phyloP scores from a whole-genome alignment of 108 stramenopile genomes.

The Phaeodactylum tricornutum region DNA sequence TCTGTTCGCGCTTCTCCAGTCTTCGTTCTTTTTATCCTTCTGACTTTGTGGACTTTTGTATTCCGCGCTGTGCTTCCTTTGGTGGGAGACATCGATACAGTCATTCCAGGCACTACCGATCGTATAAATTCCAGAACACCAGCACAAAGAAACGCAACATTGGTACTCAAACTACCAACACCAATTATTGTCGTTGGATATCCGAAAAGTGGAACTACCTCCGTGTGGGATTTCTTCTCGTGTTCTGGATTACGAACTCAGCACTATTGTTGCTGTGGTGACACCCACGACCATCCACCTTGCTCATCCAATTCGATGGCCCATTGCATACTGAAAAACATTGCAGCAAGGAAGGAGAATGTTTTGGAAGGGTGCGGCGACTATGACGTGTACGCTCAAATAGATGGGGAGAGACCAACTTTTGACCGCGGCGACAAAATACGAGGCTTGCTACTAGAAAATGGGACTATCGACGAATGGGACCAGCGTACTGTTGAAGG shows the following conservation, averaged over 20 bases:
- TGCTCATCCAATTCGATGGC: not conserved
- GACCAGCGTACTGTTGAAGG: no score
- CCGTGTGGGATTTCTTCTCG: constrained; percentile 16
- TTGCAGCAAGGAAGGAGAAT: not conserved
- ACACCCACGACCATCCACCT: constrained; percentile 11
- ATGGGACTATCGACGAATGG: not conserved
- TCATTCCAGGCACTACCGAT: no score
- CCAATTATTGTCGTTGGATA: constrained; percentile 20
- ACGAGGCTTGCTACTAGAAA: not conserved
- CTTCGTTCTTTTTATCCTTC: no score
- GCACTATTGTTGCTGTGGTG: constrained; percentile 23
- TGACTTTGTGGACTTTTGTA: no score
- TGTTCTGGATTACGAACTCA: constrained; percentile 13
- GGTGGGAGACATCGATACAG: no score
- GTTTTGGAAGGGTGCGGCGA: constrained; percentile 5
- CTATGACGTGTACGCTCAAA: constrained; percentile 15
- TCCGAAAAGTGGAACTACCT: constrained; percentile 23
- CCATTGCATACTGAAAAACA: constrained; percentile 1
- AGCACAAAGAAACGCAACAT: no score
- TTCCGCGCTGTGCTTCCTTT: no score
- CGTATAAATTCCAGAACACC: no score
- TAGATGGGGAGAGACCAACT: constrained; percentile 14
- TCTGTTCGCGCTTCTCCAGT: no score
- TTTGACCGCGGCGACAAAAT: not conserved
- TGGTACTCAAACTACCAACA: no score